Percentiles rank a stretch among this genome's conserved stretches.
These are phyloP conservation scores for Pholiota microspora DNA, from an alignment of 768 basidiomycete genomes.

Conservation along the genomic window DNA sequence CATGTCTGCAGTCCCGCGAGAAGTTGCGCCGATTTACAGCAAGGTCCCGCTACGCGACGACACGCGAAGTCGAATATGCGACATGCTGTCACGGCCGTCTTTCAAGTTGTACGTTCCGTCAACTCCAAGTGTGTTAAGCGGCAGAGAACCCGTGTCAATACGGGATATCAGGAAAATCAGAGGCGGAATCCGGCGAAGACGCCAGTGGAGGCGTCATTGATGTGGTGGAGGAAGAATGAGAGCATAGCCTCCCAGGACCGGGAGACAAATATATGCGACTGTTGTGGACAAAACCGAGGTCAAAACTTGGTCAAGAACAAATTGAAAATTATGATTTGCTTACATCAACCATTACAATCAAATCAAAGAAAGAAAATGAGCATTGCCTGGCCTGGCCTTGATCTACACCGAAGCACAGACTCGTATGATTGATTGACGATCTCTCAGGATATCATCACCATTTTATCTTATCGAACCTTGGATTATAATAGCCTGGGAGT, in stretches of 20 bases:
- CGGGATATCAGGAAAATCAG: neutral
- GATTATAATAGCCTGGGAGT: too few relatives aligned
- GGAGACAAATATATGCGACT: conserved; percentile 2
- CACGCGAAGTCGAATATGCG: neutral
- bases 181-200: neutral
- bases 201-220: neutral
- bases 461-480: too few relatives aligned
- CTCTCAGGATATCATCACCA: neutral
- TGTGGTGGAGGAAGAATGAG: neutral
- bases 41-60: conserved; percentile 1
- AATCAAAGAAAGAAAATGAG: too few relatives aligned
- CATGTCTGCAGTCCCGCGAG: neutral
- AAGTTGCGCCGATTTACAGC: neutral
- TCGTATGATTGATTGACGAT: neutral
- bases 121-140: neutral
- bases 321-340: too few relatives aligned
- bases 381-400: too few relatives aligned
- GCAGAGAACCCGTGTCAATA: neutral
- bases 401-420: too few relatives aligned
- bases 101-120: neutral
- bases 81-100: neutral
- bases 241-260: neutral
- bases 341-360: too few relatives aligned
- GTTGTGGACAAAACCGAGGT: neutral
- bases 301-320: neutral